Evolutionary conservation across 2,329 filamentous ascomycete species (phyloP).

Genomic region (Didymella pomorum): DNA sequence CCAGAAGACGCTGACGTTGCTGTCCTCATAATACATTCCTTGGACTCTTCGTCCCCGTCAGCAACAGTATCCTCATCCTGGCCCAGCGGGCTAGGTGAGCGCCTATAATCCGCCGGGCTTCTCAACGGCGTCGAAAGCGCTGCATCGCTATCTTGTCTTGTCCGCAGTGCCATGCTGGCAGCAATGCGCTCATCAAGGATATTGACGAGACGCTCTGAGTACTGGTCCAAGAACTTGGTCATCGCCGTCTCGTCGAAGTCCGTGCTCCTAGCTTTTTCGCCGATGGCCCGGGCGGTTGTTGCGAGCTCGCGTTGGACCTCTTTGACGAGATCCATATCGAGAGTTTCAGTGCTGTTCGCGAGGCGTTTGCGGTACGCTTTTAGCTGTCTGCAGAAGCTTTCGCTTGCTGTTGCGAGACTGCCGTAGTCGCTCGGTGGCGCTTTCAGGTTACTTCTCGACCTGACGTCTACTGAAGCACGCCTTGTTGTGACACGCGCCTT

Average conservation of each 20-base stretch:
- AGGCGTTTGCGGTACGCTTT: constrained; percentile 67
- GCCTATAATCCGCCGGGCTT: constrained; percentile 11
- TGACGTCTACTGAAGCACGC: constrained; percentile 60
- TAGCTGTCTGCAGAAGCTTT: constrained; percentile 65
- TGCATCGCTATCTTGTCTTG: constrained; percentile 45
- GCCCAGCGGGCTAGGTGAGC: constrained; percentile 10
- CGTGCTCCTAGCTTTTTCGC: constrained; percentile 53
- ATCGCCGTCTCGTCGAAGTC: constrained; percentile 54
- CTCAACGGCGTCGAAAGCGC: constrained; percentile 6
- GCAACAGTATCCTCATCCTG: not conserved
- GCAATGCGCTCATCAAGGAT: constrained; percentile 76
- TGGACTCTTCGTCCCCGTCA: constrained; percentile 1
- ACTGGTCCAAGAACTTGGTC: constrained; percentile 73
- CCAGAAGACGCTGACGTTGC: not conserved
- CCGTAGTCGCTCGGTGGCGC: constrained; percentile 47
- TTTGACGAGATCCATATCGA: constrained; percentile 56
- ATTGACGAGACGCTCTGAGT: constrained; percentile 74
- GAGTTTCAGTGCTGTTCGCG: constrained; percentile 56
- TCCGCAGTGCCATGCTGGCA: constrained; percentile 49
- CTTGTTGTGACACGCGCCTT: constrained; percentile 50
- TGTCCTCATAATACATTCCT: not conserved
- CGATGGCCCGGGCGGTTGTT: constrained; percentile 55
- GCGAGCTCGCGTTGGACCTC: constrained; percentile 67
- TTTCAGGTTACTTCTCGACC: constrained; percentile 54
- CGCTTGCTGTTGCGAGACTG: constrained; percentile 54